Percentiles rank a stretch among this genome's conserved stretches.
Conservation (phyloP, 108 stramenopile species). For the Nitzschia putrida region DNA sequence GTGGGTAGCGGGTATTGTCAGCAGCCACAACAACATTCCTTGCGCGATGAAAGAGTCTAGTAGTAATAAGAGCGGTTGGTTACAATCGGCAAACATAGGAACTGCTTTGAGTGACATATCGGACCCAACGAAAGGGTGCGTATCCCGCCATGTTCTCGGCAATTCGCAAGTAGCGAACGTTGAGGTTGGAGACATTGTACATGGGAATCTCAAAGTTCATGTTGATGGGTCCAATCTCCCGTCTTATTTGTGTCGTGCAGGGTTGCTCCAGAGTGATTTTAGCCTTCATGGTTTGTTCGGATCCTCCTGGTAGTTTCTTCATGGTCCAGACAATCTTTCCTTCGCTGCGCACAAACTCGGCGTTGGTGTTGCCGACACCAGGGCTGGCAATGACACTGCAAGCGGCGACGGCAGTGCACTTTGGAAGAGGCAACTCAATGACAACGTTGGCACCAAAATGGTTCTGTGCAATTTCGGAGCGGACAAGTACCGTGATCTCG, state of each 20-base stretch:
- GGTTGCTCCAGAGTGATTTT: conserved; percentile 79
- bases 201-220: conserved; percentile 99
- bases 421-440: conserved; percentile 87
- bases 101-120: conserved; percentile 97
- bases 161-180: conserved; percentile 96
- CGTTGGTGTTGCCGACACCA: conserved; percentile 60
- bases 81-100: conserved; percentile 95
- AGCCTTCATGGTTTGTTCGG: conserved; percentile 91
- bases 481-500: conserved; percentile 84
- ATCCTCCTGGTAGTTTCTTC: conserved; percentile 95
- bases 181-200: conserved; percentile 98
- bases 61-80: not conserved
- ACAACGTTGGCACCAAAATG: conserved; percentile 96
- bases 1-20: too few relatives aligned
- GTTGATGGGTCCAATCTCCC: conserved; percentile 96
- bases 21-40: too few relatives aligned
- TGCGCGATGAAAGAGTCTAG: too few relatives aligned
- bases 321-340: conserved; percentile 93
- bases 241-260: conserved; percentile 78
- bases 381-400: conserved; percentile 73
- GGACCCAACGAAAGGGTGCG: conserved; percentile 99
- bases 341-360: conserved; percentile 80
- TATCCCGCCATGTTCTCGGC: conserved; percentile 94
- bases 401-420: conserved; percentile 64
- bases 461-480: conserved; percentile 95